phyloP scores from a whole-genome alignment of 768 basidiomycete species.

The Naematelia aurantialba region DNA sequence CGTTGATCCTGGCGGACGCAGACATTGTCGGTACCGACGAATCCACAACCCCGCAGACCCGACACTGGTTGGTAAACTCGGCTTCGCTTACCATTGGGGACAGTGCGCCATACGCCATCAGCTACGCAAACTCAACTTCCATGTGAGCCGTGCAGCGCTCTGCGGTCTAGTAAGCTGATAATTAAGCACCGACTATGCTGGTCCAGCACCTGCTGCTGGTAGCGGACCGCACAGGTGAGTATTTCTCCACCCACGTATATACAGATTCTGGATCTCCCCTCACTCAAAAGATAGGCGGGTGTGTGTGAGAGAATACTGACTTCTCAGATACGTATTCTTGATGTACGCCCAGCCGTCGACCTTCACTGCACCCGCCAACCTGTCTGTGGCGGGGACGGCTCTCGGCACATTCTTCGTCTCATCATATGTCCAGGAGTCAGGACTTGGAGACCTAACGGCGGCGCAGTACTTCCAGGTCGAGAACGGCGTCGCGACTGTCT shows the following conservation, averaged over 20 bases:
- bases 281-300: too few relatives aligned
- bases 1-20: slow-evolving; percentile 72
- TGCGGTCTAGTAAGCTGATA: neutral
- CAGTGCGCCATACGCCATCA: slow-evolving; percentile 33
- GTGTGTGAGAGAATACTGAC: neutral
- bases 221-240: slow-evolving; percentile 69
- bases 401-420: slow-evolving; percentile 61
- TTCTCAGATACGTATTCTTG: slow-evolving; percentile 63
- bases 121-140: slow-evolving; percentile 41
- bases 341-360: slow-evolving; percentile 63
- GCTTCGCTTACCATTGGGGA: slow-evolving; percentile 48
- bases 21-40: slow-evolving; percentile 63
- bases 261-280: neutral
- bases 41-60: slow-evolving; percentile 53
- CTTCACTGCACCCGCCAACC: slow-evolving; percentile 62
- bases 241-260: neutral
- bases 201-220: slow-evolving; percentile 66
- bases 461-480: slow-evolving; percentile 73
- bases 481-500: slow-evolving; percentile 60
- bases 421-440: slow-evolving; percentile 59
- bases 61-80: slow-evolving; percentile 77
- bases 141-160: slow-evolving; percentile 38
- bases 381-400: slow-evolving; percentile 56
- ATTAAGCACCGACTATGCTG: slow-evolving; percentile 63
- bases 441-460: slow-evolving; percentile 62